These are phyloP conservation scores for Lodderomyces metapsilosis DNA, from an alignment of 1,139 yeast genomes.

Conservation along the genomic window DNA sequence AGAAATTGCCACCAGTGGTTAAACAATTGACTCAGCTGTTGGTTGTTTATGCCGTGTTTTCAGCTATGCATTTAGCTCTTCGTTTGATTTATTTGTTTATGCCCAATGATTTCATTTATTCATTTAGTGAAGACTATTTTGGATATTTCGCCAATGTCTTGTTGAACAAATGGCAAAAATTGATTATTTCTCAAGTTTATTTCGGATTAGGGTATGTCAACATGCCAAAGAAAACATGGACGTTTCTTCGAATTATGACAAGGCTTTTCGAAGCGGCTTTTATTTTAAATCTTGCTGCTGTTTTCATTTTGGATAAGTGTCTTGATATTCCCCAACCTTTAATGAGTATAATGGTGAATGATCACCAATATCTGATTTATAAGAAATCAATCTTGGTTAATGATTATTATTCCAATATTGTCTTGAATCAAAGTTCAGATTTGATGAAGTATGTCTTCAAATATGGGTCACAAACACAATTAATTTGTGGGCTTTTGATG, in stretches of 20 bases:
- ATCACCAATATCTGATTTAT: slow-evolving; percentile 9
- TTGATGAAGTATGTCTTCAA: slow-evolving; percentile 1
- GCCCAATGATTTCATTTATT: slow-evolving; percentile 10
- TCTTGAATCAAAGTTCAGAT: slow-evolving; percentile 2
- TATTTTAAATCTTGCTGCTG: slow-evolving; percentile 5
- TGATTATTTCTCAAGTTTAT: slow-evolving; percentile 9
- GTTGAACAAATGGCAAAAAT: slow-evolving; percentile 12
- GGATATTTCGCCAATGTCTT: slow-evolving; percentile 8
- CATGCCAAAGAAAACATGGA: slow-evolving; percentile 5
- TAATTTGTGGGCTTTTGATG: slow-evolving; percentile 5
- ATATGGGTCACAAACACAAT: slow-evolving; percentile 3
- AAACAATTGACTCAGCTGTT: slow-evolving; percentile 7
- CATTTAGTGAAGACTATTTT: slow-evolving; percentile 8
- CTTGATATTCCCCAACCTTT: background rate
- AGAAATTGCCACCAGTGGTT: slow-evolving; percentile 8
- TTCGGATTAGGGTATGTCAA: slow-evolving; percentile 12
- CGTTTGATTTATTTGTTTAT: slow-evolving; percentile 8
- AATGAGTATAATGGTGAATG: slow-evolving; percentile 8
- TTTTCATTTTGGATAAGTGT: background rate
- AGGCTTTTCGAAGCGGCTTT: slow-evolving; percentile 7
- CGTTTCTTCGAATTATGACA: background rate
- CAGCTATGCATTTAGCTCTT: slow-evolving; percentile 7
- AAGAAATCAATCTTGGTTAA: slow-evolving; percentile 14
- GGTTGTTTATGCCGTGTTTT: slow-evolving; percentile 6
- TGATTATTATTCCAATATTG: slow-evolving; percentile 7